phyloP scores from a whole-genome alignment of 306 rosid genomes.

The Vicia sativa region DNA sequence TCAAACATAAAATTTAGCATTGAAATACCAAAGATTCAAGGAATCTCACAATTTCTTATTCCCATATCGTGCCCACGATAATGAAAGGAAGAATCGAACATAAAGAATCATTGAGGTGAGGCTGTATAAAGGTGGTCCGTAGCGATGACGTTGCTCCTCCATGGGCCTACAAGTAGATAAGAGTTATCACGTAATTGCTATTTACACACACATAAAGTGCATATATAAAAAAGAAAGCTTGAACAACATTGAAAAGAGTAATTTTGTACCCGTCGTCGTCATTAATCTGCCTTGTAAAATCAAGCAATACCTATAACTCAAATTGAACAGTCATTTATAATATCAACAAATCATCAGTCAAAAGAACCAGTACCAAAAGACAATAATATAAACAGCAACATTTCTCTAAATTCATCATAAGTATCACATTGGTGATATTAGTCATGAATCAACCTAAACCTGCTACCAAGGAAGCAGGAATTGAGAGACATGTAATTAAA shows the following conservation, averaged over 20 bases:
- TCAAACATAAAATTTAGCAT: slow-evolving; percentile 28
- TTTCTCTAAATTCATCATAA: slow-evolving; percentile 24
- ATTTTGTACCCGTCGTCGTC: slow-evolving; percentile 86
- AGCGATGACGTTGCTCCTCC: slow-evolving; percentile 97
- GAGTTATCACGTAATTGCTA: slow-evolving; percentile 29
- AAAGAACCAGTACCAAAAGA: background rate
- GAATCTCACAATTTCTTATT: slow-evolving; percentile 66
- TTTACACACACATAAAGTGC: background rate
- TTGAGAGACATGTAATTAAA: background rate
- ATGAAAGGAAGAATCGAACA: slow-evolving; percentile 65
- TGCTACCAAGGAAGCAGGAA: background rate
- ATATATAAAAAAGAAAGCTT: slow-evolving; percentile 29
- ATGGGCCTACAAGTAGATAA: slow-evolving; percentile 70
- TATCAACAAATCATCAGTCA: slow-evolving; percentile 10
- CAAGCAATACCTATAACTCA: slow-evolving; percentile 81
- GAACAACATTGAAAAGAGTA: slow-evolving; percentile 26
- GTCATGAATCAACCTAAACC: slow-evolving; percentile 29
- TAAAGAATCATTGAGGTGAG: slow-evolving; percentile 75
- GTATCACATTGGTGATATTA: slow-evolving; percentile 19
- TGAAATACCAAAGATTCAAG: slow-evolving; percentile 32
- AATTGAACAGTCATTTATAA: slow-evolving; percentile 33
- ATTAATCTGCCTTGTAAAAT: slow-evolving; percentile 78
- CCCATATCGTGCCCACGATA: slow-evolving; percentile 73
- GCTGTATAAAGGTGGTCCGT: slow-evolving; percentile 87
- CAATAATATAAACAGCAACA: slow-evolving; percentile 31